Base-by-base conservation (phyloP, 2,329 filamentous ascomycete genomes). In the Exophiala sp. region DNA sequence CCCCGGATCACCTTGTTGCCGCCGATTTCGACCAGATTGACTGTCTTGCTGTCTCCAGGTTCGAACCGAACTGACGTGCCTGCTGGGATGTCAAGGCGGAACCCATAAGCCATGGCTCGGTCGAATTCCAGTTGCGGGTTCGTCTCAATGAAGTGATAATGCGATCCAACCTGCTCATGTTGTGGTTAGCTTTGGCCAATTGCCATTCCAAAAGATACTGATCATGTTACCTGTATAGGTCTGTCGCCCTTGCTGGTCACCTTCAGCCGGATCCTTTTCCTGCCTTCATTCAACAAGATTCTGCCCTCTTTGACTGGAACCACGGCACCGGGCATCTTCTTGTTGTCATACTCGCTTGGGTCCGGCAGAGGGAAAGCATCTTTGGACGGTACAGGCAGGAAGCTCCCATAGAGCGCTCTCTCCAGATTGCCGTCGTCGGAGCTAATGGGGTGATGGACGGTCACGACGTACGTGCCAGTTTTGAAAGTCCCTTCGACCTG, bases 71-170 rank as follows among this genome's bases (percentile, higher is more conserved):
- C 83, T 6, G 88, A 94, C 1, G 90, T 96, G 29, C 91, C 91
- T 0, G 91, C 89, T 1, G 91, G 76, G 50, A 97, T 93, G 64
- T 97, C 90, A 11, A 97, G 77, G 9, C 89, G 80, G 69, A 81
- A 95, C 4, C 91, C 91, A 63, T 93, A 93, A 1, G 89, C 81
- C 58, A 80, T 81, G 43, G 80, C 72, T 21, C 91, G 86, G 69
- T 97, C 91, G 66, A 97, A 97, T 55, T 86, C 80, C 43, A 97
- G 77, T 66, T 87, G 81, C 0, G 89, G 87, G 68, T 97, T 97
- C n/a, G 83, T 85, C 72, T 97, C 91, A 63, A 95, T 81, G 66
- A 97, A 95, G 70, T 96, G 91, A 67, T 95, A 97, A 70, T 97
- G 91, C 24, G 88, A 95, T 24, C 91, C 91, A 52, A 87, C 77